Base-by-base conservation (phyloP, 2,329 filamentous ascomycete species). In the Phialophora tarda region DNA sequence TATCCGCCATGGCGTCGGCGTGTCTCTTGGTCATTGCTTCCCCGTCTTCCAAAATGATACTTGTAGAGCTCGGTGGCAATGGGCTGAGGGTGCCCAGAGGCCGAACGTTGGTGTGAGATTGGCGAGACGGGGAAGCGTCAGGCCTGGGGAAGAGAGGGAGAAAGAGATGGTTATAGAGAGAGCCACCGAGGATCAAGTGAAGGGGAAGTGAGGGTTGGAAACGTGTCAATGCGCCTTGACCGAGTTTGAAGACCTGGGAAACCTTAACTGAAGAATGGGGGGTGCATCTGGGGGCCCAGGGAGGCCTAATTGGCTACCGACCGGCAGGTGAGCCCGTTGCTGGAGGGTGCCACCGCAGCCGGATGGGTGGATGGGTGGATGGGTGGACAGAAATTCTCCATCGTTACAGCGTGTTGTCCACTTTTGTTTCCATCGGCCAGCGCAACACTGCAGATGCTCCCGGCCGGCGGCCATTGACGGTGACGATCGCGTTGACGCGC, bases 1-100 rank as follows among this genome's bases (percentile, higher is more conserved):
- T 38, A 11, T 51, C 41, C 24, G 47, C 30, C 21, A 58, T 30
- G 28, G n/a, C 23, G 24, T 64, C 62, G 38, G 62, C 57, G 44
- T 50, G 47, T 23, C 53, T 51, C 59, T 65, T 62, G 48, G 44
- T 64, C 58, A 67, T 63, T 54, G 28, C 59, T 23, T 28, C 44
- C 51, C 47, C 51, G 28, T 34, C 32, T 38, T 26, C 28, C 5
- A 50, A 14, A 55, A 57, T 30, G 30, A 47, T 26, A 26, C 26
- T 4, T 26, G 26, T 26, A 21, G 10, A 11, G 8, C 3, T 32
- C 30, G 30, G 32, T 34, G 47, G 59, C 14, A 12, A 64, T 64
- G 53, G 24, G 17, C 14, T n/a, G 14, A 41, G 17, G 38, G 38
- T 41, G 38, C 38, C 38, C 6, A 7, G n/a, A 41, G 4, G 38